These are phyloP conservation scores for Ceratobasidium sp. DNA, from an alignment of 1,284 basidiomycete genomes.

Conservation along the genomic window DNA sequence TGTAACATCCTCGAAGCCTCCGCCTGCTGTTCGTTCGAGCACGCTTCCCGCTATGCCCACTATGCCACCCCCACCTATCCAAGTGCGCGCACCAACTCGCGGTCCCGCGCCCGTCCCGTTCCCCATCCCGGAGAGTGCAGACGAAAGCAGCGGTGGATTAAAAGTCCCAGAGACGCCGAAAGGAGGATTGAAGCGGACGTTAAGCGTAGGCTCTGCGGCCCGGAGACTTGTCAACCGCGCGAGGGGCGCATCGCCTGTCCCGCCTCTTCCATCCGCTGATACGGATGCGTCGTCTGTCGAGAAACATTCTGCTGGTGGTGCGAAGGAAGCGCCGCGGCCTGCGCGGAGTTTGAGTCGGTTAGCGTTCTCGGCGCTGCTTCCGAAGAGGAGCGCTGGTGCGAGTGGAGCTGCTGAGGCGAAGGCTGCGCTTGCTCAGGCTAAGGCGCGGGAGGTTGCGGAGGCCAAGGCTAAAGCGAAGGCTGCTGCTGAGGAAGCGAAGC, in stretches of 20 bases:
- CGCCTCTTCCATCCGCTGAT: conserved; percentile 3
- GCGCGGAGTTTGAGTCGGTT: conserved; percentile 36
- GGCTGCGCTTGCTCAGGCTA: conserved; percentile 36
- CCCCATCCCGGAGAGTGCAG: conserved; percentile 31
- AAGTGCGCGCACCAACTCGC: conserved; percentile 5
- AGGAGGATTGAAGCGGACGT: conserved; percentile 17
- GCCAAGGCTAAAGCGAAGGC: conserved; percentile 35
- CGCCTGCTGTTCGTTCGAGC: conserved; percentile 26
- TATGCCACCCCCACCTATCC: neutral
- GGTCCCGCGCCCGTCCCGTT: conserved; percentile 12
- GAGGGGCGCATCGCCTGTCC: conserved; percentile 27
- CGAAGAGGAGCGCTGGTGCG: conserved; percentile 18
- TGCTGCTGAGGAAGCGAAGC: conserved; percentile 36
- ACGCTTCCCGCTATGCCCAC: neutral
- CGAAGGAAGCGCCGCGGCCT: conserved; percentile 4
- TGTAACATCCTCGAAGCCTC: conserved; percentile 26
- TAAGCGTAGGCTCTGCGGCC: conserved; percentile 38
- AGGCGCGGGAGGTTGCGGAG: conserved; percentile 32
- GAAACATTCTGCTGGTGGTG: conserved; percentile 8
- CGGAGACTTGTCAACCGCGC: conserved; percentile 13
- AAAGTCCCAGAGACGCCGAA: conserved; percentile 8
- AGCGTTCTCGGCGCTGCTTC: conserved; percentile 38
- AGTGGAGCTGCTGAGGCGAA: conserved; percentile 39
- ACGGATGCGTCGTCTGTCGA: conserved; percentile 12
- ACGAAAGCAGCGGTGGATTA: neutral